Evolutionary conservation across 352 stramenopile species (phyloP).

Genomic region (Globisporangium megalacanthum): DNA sequence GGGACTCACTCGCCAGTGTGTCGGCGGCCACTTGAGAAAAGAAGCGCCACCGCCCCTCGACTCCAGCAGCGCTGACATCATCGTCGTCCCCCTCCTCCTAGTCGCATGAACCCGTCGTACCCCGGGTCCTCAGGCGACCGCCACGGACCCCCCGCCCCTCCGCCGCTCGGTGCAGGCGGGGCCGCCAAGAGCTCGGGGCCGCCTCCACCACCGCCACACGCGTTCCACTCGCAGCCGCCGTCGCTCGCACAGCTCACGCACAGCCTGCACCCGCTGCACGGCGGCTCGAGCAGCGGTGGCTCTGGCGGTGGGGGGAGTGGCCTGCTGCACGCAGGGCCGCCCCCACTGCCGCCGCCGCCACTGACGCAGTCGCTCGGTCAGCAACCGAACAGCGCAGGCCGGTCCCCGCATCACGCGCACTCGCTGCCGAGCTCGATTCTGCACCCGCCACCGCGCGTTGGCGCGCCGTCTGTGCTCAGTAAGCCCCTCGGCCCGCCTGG

Average conservation of each 20-base stretch:
- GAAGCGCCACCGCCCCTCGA: slow-evolving; percentile 5
- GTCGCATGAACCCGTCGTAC: slow-evolving; percentile 73
- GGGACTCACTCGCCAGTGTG: too few species aligned
- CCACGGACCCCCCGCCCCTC: slow-evolving; percentile 35
- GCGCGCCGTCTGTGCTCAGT: slow-evolving; percentile 44
- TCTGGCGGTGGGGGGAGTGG: neutral
- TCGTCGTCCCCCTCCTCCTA: neutral
- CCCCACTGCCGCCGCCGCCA: slow-evolving; percentile 56
- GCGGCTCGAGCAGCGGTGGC: slow-evolving; percentile 25
- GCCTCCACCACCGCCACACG: slow-evolving; percentile 27
- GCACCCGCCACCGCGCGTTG: slow-evolving; percentile 50
- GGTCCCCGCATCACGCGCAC: slow-evolving; percentile 65
- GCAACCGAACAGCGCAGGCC: slow-evolving; percentile 22
- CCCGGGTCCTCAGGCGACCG: slow-evolving; percentile 61
- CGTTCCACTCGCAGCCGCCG: slow-evolving; percentile 61
- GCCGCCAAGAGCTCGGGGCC: slow-evolving; percentile 32
- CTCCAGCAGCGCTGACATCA: neutral
- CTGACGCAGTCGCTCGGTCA: slow-evolving; percentile 50
- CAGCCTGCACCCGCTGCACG: slow-evolving; percentile 63
- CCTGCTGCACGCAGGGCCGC: slow-evolving; percentile 54
- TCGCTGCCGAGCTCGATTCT: slow-evolving; percentile 61
- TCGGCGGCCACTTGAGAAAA: slow-evolving; percentile 17
- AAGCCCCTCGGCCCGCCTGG: slow-evolving; percentile 29
- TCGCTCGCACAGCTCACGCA: slow-evolving; percentile 60
- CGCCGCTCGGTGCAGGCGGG: slow-evolving; percentile 25